Evolutionary conservation across 257 asterid genomes (phyloP).

Genomic region (Nemophila menziesii): DNA sequence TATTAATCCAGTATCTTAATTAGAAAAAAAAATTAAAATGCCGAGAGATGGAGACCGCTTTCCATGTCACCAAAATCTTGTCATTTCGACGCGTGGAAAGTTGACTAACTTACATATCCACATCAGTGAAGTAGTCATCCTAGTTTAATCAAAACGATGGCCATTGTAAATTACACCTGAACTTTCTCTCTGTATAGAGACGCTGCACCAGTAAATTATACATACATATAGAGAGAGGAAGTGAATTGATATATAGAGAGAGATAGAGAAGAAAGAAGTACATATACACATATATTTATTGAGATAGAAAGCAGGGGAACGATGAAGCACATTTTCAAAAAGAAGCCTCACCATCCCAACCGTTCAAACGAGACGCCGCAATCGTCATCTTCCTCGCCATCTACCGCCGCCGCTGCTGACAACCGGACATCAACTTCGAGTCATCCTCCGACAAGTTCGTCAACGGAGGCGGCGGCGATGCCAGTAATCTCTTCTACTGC

Average conservation of each 20-base stretch:
- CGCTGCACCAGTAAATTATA: background rate
- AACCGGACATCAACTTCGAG: slow-evolving; percentile 19
- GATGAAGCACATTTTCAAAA: slow-evolving; percentile 98
- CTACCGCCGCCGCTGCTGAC: slow-evolving; percentile 27
- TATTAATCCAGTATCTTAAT: background rate
- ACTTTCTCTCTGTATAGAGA: background rate
- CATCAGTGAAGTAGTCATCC: too few species aligned
- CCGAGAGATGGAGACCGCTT: background rate
- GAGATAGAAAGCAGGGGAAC: slow-evolving; percentile 7
- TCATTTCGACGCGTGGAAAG: background rate
- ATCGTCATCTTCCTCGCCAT: slow-evolving; percentile 18
- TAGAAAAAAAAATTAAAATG: background rate
- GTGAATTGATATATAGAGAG: background rate
- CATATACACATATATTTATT: background rate
- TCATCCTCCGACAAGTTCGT: slow-evolving; percentile 5
- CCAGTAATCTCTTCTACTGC: slow-evolving; percentile 8
- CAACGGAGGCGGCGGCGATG: slow-evolving; percentile 8
- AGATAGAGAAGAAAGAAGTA: background rate
- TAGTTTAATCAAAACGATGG: background rate
- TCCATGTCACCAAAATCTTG: background rate
- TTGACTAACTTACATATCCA: background rate
- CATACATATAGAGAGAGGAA: background rate
- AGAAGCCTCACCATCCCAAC: slow-evolving; percentile 85
- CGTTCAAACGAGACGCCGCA: slow-evolving; percentile 79
- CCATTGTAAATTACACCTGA: background rate